These are phyloP conservation scores for Yamadazyma sp. DNA, from an alignment of 805 yeast species.

Conservation along the genomic window DNA sequence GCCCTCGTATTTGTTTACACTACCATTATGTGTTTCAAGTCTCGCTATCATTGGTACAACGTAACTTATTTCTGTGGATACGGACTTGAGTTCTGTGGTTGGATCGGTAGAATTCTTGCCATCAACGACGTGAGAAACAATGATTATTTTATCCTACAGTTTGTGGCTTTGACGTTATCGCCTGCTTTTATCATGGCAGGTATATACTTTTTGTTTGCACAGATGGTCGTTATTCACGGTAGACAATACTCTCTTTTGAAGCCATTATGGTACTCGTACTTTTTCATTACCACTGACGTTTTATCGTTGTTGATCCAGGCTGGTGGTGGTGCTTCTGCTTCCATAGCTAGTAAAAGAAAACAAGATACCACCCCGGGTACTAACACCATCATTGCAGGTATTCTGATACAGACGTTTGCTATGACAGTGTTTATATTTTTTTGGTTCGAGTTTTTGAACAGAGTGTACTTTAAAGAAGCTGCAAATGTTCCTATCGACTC, in stretches of 20 bases:
- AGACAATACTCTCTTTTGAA: constrained; percentile 35
- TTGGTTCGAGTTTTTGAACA: constrained; percentile 36
- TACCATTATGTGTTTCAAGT: constrained; percentile 27
- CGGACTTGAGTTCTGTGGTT: constrained; percentile 37
- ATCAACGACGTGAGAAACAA: constrained; percentile 23
- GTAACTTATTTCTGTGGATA: constrained; percentile 37
- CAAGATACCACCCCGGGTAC: constrained; percentile 32
- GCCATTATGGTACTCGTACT: constrained; percentile 46
- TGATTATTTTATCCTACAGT: constrained; percentile 31
- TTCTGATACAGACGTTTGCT: constrained; percentile 36
- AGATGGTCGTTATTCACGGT: constrained; percentile 39
- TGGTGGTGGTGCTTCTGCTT: constrained; percentile 39
- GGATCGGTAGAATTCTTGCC: constrained; percentile 36
- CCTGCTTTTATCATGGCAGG: constrained; percentile 48
- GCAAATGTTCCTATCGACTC: constrained; percentile 14
- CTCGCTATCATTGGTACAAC: constrained; percentile 42
- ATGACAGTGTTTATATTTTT: constrained; percentile 37
- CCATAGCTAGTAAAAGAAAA: constrained; percentile 25
- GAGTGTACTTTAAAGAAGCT: constrained; percentile 31
- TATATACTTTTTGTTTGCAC: constrained; percentile 41
- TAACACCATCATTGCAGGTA: constrained; percentile 39
- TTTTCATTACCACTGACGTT: constrained; percentile 39
- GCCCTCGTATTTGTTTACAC: constrained; percentile 24
- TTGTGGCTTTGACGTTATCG: constrained; percentile 36
- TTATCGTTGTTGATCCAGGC: constrained; percentile 40